Evolutionary conservation across 2,329 filamentous ascomycete genomes (phyloP).

Genomic region (Penicillium verrucosum): DNA sequence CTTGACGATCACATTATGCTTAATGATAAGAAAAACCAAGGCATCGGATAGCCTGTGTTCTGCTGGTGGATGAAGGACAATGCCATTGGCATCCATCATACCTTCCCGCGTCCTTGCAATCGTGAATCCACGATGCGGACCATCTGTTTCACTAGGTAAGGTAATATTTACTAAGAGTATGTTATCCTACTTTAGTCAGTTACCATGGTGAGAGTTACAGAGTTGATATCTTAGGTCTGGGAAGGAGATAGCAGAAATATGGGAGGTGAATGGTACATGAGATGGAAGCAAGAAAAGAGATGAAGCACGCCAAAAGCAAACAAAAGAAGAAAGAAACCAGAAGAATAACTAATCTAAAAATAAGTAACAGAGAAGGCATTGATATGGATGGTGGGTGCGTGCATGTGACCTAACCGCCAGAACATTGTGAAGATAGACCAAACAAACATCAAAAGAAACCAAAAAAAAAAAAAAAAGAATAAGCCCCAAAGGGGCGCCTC

Average conservation of each 20-base stretch:
- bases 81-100: too few relatives aligned
- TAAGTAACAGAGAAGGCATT: too few relatives aligned
- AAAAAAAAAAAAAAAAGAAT: neutral
- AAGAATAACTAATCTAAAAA: neutral
- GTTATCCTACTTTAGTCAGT: neutral
- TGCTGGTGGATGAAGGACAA: too few relatives aligned
- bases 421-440: neutral
- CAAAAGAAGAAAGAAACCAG: fast-evolving
- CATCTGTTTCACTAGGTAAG: neutral
- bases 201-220: too few relatives aligned
- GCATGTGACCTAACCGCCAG: neutral
- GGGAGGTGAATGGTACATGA: neutral
- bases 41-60: too few relatives aligned
- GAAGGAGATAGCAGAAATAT: neutral
- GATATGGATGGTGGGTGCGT: neutral
- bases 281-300: too few relatives aligned
- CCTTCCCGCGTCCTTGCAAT: too few relatives aligned
- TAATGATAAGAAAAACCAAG: too few relatives aligned
- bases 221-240: too few relatives aligned
- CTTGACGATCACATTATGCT: too few relatives aligned
- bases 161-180: fast-evolving
- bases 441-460: neutral
- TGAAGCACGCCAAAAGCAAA: neutral
- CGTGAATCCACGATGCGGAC: too few relatives aligned
- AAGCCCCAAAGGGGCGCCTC: neutral